These are phyloP conservation scores for Endocarpon pusillum DNA, from an alignment of 495 filamentous ascomycete species.

Conservation along the genomic window DNA sequence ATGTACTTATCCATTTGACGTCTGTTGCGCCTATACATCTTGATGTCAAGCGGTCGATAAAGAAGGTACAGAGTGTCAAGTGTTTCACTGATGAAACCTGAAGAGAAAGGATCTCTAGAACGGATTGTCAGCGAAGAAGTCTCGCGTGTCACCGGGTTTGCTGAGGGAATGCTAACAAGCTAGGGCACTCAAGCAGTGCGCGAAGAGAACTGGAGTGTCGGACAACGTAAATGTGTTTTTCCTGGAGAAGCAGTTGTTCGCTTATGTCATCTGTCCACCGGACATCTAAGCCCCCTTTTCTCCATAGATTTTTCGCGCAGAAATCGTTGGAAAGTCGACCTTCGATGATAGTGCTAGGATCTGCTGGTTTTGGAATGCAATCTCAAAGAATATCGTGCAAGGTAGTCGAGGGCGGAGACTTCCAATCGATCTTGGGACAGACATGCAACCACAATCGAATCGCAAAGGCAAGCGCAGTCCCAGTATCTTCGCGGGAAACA, in stretches of 20 bases:
- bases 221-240: background rate
- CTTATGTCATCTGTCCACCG: background rate
- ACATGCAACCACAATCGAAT: background rate
- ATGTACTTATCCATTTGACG: no score
- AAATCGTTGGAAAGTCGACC: background rate
- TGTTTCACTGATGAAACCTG: no score
- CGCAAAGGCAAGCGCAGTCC: background rate
- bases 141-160: no score
- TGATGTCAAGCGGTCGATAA: no score
- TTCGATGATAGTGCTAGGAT: background rate
- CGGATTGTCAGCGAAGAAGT: no score
- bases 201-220: background rate
- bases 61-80: no score
- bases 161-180: no score
- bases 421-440: background rate
- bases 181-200: background rate
- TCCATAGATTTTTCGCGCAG: background rate
- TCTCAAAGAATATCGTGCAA: background rate
- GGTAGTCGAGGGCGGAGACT: background rate
- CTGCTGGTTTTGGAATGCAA: background rate
- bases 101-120: no score
- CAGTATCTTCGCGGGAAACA: background rate
- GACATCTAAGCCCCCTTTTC: background rate
- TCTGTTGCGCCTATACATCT: no score
- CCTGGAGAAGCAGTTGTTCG: background rate